phyloP scores from a whole-genome alignment of 2,329 filamentous ascomycete genomes.

The Coniochaeta prunicola region DNA sequence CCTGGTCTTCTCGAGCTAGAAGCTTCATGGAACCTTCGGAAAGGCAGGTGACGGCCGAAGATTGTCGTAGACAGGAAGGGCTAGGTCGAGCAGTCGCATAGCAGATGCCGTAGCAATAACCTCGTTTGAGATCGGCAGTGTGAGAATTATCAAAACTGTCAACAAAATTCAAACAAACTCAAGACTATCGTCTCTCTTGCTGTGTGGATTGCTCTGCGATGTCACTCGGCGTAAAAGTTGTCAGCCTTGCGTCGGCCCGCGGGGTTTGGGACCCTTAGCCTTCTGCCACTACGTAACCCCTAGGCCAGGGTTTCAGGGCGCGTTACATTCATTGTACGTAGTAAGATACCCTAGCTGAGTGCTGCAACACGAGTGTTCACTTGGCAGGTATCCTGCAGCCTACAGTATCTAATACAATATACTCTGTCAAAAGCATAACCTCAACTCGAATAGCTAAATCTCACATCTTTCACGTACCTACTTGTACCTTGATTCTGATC shows the following conservation, averaged over 20 bases:
- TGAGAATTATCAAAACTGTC: background rate
- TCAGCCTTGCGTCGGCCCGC: background rate
- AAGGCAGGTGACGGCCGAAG: background rate
- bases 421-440: too few relatives aligned
- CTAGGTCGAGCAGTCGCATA: constrained; percentile 11
- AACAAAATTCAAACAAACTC: background rate
- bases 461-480: too few relatives aligned
- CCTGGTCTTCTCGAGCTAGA: constrained; percentile 13
- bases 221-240: background rate
- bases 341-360: too few relatives aligned
- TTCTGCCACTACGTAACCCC: too few relatives aligned
- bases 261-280: background rate
- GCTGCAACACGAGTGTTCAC: too few relatives aligned
- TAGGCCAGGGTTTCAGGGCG: background rate
- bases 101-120: background rate
- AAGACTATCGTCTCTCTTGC: background rate
- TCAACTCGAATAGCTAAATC: too few relatives aligned
- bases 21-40: constrained; percentile 17
- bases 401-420: too few relatives aligned
- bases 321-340: too few relatives aligned
- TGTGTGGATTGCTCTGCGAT: background rate
- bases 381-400: too few relatives aligned
- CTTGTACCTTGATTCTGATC: too few relatives aligned
- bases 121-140: background rate
- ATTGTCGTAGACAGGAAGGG: constrained; percentile 1